Evolutionary conservation across 1,284 basidiomycete species (phyloP), one percentile per base, ranked within the genome.

Genomic region (Volvariella volvacea): DNA sequence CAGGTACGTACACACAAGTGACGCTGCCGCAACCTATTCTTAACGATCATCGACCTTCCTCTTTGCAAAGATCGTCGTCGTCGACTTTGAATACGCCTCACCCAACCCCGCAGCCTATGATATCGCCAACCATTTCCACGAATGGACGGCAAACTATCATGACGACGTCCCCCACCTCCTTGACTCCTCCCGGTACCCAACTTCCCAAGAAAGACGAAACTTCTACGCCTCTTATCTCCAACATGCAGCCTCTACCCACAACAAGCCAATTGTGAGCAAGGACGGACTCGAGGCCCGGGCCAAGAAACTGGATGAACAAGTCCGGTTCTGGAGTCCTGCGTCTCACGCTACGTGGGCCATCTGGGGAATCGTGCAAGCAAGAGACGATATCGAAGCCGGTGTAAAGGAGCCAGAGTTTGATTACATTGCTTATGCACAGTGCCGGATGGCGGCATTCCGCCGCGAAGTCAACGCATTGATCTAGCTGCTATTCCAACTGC

Each of bases 121-220:
- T 61, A 92, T 97, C 55, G 92, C 88, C 48, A 96, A 96, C 66
- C 92, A 96, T 66, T 96, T 95, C 66, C 83, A 90, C 59, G 93
- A 96, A 66, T 96, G 93, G 92, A 88, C 88, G 21, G 87, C 90
- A 15, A 77, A 95, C 64, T 97, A 96, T 63, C 86, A 90, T 59
- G 74, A 76, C 4, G 60, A 74, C 17, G 78, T 76, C 0, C 87
- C 92, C 38, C 89, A 93, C 52, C 55, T 92, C 44, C 78, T 87
- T 38, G 69, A 82, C 45, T 71, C 76, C 50, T 69, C 73, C 16
- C 71, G 70, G 3, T 95, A 94, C 65, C 93, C 93, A 3, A 80
- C 79, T 1, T 52, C 56, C n/a, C 69, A 72, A 28, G 74, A 96
- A 61, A 80, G 90, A 6, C 69, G 72, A 46, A 88, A 88, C 61